These are phyloP conservation scores for Cucurbitaria berberidis DNA, from an alignment of 2,329 filamentous ascomycete species.

Conservation along the genomic window DNA sequence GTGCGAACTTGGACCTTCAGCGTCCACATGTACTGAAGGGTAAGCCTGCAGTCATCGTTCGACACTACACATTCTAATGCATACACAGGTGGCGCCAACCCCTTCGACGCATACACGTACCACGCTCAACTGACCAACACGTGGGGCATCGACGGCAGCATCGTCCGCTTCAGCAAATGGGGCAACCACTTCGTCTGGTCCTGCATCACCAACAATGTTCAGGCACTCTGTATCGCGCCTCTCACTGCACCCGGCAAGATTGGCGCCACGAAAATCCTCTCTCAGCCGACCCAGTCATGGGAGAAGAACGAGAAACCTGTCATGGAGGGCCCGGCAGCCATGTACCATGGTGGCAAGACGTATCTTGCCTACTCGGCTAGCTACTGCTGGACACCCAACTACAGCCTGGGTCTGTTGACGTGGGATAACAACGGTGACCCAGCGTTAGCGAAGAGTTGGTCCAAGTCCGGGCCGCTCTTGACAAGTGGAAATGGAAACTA, in stretches of 20 bases:
- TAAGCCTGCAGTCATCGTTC: slow-evolving; percentile 18
- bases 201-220: slow-evolving; percentile 56
- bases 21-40: slow-evolving; percentile 60
- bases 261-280: slow-evolving; percentile 57
- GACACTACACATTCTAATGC: background rate
- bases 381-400: slow-evolving; percentile 63
- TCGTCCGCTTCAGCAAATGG: slow-evolving; percentile 56
- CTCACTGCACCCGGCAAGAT: slow-evolving; percentile 52
- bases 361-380: slow-evolving; percentile 63
- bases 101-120: slow-evolving; percentile 61
- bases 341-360: slow-evolving; percentile 61
- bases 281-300: slow-evolving; percentile 58
- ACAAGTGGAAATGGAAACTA: slow-evolving; percentile 63
- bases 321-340: slow-evolving; percentile 61
- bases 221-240: slow-evolving; percentile 52
- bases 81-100: slow-evolving; percentile 56
- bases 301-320: slow-evolving; percentile 59
- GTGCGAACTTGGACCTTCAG: slow-evolving; percentile 56
- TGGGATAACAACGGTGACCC: slow-evolving; percentile 61
- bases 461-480: slow-evolving; percentile 60
- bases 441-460: slow-evolving; percentile 54
- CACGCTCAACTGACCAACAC: slow-evolving; percentile 54
- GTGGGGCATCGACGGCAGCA: slow-evolving; percentile 58
- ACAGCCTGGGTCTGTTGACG: slow-evolving; percentile 61
- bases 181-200: slow-evolving; percentile 63